Conservation (phyloP, 2,329 filamentous ascomycete species). For the Metarhizium album region DNA sequence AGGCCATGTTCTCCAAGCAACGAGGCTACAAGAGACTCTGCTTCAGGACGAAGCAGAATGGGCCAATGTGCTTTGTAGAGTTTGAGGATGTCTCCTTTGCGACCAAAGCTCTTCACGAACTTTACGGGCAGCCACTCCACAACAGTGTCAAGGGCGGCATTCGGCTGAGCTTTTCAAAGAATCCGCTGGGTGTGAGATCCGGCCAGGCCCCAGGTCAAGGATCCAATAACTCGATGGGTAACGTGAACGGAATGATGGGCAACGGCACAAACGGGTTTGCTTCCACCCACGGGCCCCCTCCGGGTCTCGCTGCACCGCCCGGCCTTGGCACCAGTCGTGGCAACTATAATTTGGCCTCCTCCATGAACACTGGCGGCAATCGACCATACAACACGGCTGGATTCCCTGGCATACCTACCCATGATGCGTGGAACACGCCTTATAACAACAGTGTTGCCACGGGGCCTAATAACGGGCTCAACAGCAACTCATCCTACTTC, state of each 20-base stretch:
- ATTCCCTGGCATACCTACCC: conserved; percentile 11
- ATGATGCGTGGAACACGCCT: conserved; percentile 15
- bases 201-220: conserved; percentile 47
- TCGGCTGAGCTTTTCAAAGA: conserved; percentile 92
- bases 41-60: conserved; percentile 89
- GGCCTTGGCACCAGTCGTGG: conserved; percentile 40
- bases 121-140: conserved; percentile 78
- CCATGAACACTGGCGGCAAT: conserved; percentile 12
- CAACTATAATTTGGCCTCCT: conserved; percentile 13
- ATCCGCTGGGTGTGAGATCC: conserved; percentile 83
- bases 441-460: conserved; percentile 14
- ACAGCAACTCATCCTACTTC: conserved; percentile 15
- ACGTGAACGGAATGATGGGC: conserved; percentile 48
- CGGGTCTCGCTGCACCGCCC: conserved; percentile 67
- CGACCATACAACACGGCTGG: conserved; percentile 8
- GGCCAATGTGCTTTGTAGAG: conserved; percentile 98
- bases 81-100: conserved; percentile 91
- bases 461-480: conserved; percentile 9
- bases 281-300: conserved; percentile 65
- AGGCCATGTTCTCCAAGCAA: conserved; percentile 84
- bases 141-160: conserved; percentile 95
- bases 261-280: conserved; percentile 46
- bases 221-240: conserved; percentile 32
- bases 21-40: conserved; percentile 92
- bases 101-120: conserved; percentile 78